Evolutionary conservation across 192 early-diverging fungal species (phyloP), one percentile per base, ranked within the genome.

Genomic region (Gaertneriomyces sp.): DNA sequence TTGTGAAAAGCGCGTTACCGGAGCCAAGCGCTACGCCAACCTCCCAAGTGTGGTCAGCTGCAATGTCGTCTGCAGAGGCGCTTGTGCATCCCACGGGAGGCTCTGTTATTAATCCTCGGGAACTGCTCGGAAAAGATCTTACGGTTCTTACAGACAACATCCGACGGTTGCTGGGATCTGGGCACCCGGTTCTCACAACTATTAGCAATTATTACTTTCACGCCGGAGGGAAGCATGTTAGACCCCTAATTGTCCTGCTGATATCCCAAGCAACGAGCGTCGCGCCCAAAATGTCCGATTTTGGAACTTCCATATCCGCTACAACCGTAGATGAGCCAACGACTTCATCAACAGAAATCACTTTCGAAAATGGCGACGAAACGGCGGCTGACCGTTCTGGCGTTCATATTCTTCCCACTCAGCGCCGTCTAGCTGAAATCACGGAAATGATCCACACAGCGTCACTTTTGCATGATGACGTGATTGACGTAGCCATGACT

Each of bases 401-500:
- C 5, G 33, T 4, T 33, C 16, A 56, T 38, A 91, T 98, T 44
- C 76, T 96, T 53, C 89, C 91, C 7, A 87, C 92, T 33, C 96
- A 98, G 56, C 82, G 91, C 12, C 87, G 96, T 7, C 81, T 98
- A 51, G 93, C 93, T 5, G 96, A 98, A 75, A 96, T 98, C 58
- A 91, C 91, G 0, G 96, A 98, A 75, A 94, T 98, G 90, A 98
- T 98, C 69, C 93, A 98, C 70, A 98, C 93, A 4, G 91, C 96
- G 10, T 93, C 93, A 4, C 75, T 98, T 8, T 76, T 98, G 7
- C 96, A 98, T 73, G 93, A 98, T 76, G 96, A 98, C 71, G 89
- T 94, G 12, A 88, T 93, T 57, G 93, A 95, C 70, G 72, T 78
- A 14, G 82, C 91, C 0, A 78, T 87, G 46, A 87, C 82, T 5